A percentile compares a stretch with the other conserved stretches of the same genome.
Evolutionary conservation across 23 red algal species (phyloP).

Genomic region (Chondrus crispus): DNA sequence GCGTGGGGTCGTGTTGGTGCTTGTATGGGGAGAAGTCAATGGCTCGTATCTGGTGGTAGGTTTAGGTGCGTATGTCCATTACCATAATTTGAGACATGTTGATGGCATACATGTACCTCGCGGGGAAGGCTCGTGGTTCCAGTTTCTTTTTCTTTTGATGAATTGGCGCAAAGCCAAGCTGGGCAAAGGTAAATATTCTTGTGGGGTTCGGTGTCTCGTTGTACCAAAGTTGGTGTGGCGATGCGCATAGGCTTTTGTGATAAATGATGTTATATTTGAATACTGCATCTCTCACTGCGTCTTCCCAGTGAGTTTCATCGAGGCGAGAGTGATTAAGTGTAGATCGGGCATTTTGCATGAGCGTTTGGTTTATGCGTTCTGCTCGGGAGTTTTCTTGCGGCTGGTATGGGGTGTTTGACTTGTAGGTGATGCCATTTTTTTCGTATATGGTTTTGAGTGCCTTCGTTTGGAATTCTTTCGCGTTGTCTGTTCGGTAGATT

Average conservation of each 20-base stretch:
- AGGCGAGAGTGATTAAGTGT: background rate
- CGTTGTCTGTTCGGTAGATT: background rate
- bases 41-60: background rate
- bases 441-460: background rate
- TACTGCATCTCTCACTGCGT: background rate
- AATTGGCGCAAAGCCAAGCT: background rate
- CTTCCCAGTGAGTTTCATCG: background rate
- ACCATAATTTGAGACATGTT: background rate
- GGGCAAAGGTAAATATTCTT: background rate
- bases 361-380: background rate
- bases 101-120: conserved; percentile 14
- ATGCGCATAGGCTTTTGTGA: background rate
- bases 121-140: background rate
- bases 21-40: background rate
- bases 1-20: background rate
- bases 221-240: background rate
- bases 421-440: background rate
- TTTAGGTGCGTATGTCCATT: background rate
- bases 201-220: background rate
- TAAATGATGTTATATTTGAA: conserved; percentile 9
- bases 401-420: background rate
- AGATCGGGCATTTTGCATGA: background rate
- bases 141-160: background rate
- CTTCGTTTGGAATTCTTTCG: background rate
- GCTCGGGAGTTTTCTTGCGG: background rate